These are phyloP conservation scores for Lasiodiplodia gonubiensis DNA, from an alignment of 2,329 filamentous ascomycete species.

Conservation along the genomic window DNA sequence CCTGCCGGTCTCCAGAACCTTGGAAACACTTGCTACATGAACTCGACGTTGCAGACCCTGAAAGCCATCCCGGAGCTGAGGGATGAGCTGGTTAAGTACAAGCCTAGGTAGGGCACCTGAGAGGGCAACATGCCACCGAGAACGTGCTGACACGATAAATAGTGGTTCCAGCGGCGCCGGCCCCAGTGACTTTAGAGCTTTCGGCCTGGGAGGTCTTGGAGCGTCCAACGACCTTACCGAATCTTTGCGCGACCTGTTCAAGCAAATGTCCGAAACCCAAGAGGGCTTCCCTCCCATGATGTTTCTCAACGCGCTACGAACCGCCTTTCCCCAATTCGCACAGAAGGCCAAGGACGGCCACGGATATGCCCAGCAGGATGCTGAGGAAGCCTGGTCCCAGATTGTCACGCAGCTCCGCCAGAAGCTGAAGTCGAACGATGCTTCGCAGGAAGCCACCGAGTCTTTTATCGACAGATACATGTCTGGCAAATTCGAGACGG, in stretches of 20 bases:
- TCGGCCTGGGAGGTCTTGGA: slow-evolving; percentile 64
- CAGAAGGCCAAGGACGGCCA: slow-evolving; percentile 82
- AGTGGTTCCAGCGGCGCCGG: slow-evolving; percentile 38
- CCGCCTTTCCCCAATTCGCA: slow-evolving; percentile 87
- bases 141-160: slow-evolving; percentile 1
- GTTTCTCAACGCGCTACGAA: slow-evolving; percentile 81
- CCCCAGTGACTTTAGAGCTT: slow-evolving; percentile 49
- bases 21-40: slow-evolving; percentile 98
- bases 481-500: slow-evolving; percentile 78
- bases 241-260: slow-evolving; percentile 82
- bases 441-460: slow-evolving; percentile 41
- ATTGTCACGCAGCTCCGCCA: slow-evolving; percentile 83
- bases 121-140: not conserved
- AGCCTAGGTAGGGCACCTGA: slow-evolving; percentile 41
- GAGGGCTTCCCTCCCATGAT: slow-evolving; percentile 81
- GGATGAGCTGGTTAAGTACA: slow-evolving; percentile 72
- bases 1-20: slow-evolving; percentile 90
- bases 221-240: slow-evolving; percentile 73
- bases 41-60: slow-evolving; percentile 93
- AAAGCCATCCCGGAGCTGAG: slow-evolving; percentile 90
- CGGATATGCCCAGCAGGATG: slow-evolving; percentile 96
- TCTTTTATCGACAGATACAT: slow-evolving; percentile 93
- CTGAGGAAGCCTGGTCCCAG: slow-evolving; percentile 97
- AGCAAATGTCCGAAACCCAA: slow-evolving; percentile 87
- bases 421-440: slow-evolving; percentile 70